A percentile compares a stretch with the other conserved stretches of the same genome.
Evolutionary conservation across 2,329 filamentous ascomycete genomes (phyloP).

Genomic region (Claviceps sp.): DNA sequence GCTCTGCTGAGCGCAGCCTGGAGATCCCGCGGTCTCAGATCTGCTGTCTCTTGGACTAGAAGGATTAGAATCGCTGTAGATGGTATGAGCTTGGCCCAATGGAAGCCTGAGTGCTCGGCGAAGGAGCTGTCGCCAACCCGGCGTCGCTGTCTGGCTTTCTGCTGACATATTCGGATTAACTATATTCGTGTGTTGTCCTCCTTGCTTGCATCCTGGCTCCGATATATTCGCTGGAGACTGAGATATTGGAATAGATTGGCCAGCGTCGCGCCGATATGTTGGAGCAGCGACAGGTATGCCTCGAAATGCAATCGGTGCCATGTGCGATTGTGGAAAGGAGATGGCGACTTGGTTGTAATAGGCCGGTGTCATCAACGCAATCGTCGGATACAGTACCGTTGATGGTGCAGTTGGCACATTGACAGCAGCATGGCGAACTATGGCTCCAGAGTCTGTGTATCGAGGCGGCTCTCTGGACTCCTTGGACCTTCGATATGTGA

Average conservation of each 20-base stretch:
- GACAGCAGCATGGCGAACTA: background rate
- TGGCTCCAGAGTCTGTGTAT: background rate
- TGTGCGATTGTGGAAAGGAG: background rate
- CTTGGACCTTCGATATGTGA: background rate
- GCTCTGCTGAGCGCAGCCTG: background rate
- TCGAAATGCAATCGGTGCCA: background rate
- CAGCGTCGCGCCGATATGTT: background rate
- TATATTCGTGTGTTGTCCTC: background rate
- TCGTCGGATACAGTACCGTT: background rate
- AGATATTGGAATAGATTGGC: background rate
- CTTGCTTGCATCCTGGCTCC: background rate
- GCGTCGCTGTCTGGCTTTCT: conserved; percentile 4
- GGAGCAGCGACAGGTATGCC: background rate
- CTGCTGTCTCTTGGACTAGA: conserved; percentile 4
- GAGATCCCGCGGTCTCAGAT: background rate
- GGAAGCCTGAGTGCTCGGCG: conserved; percentile 16
- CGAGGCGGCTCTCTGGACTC: background rate
- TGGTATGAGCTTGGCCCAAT: conserved; percentile 22
- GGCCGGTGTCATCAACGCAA: background rate
- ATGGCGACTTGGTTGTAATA: background rate
- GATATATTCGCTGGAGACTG: background rate
- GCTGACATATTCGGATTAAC: background rate
- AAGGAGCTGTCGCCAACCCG: conserved; percentile 17
- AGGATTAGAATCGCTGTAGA: conserved; percentile 16
- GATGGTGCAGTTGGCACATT: background rate